Evolutionary conservation across 2,329 filamentous ascomycete species (phyloP).

Genomic region (Cercospora zeae-maydis): DNA sequence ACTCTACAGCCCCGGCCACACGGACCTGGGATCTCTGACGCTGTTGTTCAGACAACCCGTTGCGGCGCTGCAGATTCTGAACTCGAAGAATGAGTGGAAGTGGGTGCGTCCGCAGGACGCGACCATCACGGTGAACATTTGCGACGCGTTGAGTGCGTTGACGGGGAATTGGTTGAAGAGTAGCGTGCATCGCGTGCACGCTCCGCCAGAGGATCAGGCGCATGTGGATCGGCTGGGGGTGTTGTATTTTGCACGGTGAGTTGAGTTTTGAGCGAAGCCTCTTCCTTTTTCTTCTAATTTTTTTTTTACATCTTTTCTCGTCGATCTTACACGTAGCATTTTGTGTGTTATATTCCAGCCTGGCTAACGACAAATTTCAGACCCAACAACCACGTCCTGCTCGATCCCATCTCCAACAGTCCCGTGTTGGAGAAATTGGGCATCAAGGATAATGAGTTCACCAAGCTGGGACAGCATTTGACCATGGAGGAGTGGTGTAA

Average conservation of each 20-base stretch:
- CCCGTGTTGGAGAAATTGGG: constrained; percentile 37
- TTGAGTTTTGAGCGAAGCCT: constrained; percentile 12
- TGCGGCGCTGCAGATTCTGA: constrained; percentile 40
- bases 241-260: constrained; percentile 51
- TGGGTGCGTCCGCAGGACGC: constrained; percentile 41
- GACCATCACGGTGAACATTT: constrained; percentile 42
- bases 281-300: background rate
- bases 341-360: constrained; percentile 16
- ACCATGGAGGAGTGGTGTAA: constrained; percentile 48
- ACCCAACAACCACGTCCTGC: constrained; percentile 40
- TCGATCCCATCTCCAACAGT: constrained; percentile 40
- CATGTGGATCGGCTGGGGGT: constrained; percentile 50
- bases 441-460: constrained; percentile 33
- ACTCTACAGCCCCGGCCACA: constrained; percentile 36
- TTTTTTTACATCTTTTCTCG: too few relatives aligned
- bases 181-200: constrained; percentile 48
- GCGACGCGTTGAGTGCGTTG: constrained; percentile 39
- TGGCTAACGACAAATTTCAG: constrained; percentile 11
- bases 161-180: constrained; percentile 47
- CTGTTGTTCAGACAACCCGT: constrained; percentile 42
- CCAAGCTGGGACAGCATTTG: constrained; percentile 37
- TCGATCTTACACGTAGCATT: too few relatives aligned
- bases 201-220: constrained; percentile 48
- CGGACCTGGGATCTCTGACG: constrained; percentile 43
- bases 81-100: constrained; percentile 39